Evolutionary conservation across 2,329 filamentous ascomycete species (phyloP), one percentile per base, ranked within the genome.

Genomic region (Talaromyces albobiverticillius): DNA sequence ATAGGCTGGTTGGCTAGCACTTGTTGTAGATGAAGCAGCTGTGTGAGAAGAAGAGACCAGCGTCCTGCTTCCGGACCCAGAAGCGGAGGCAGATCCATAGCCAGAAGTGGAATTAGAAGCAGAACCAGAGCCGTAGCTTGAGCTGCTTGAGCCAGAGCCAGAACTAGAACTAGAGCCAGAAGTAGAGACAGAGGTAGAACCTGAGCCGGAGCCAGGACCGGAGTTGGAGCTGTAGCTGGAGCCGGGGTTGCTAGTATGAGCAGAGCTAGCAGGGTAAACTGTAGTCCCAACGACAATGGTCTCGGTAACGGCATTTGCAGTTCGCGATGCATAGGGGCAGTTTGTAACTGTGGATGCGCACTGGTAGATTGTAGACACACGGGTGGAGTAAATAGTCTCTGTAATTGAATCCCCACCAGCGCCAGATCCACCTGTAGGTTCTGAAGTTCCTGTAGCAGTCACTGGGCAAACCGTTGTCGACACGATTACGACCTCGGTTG

Each of bases 241-340:
- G 18, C 18, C 23, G 18, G 14, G 10, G 11, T 4, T 18, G 10
- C 11, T 10, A 22, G 18, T 42, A 23, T 3, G 16, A 23, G 4
- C 40, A 23, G 18, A 5, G 9, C 40, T 18, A 42, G 40, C 23
- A 41, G 38, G 38, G 20, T 41, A 41, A 41, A 41, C 38, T 6
- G 38, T 41, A 41, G 38, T 41, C 4, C 38, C 38, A 41, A 13
- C 38, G 14, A 41, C 38, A 41, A 41, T 18, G 38, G 38, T 41
- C 20, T 41, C 38, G 16, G 38, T 41, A 41, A 41, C 38, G 16
- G 18, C 38, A 41, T 46, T 4, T 29, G 22, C 42, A 46, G 42
- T 46, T 46, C 23, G 20, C 42, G 42, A 46, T 13, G 42, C 42
- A 46, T 46, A 46, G 23, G 42, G 42, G 23, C 42, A 46, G 42